Percentiles rank a stretch among this genome's conserved stretches.
Conservation (phyloP, 2,329 filamentous ascomycete genomes). For the Beauveria brongniartii region DNA sequence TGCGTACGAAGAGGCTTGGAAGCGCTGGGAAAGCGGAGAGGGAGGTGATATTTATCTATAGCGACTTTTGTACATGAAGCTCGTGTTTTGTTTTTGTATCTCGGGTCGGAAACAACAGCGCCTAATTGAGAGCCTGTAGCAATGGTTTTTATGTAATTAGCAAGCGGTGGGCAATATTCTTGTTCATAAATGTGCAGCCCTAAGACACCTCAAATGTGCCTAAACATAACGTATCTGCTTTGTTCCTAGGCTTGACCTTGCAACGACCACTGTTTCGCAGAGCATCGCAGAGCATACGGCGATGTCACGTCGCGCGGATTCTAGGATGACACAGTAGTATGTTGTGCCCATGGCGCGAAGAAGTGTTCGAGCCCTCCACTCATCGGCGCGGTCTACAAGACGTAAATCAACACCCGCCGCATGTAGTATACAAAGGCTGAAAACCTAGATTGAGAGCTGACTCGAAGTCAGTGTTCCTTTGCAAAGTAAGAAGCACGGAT, state of each 20-base stretch:
- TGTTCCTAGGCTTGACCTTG: too few relatives aligned
- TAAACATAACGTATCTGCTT: too few relatives aligned
- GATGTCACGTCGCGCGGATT: not conserved
- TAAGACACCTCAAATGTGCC: too few relatives aligned
- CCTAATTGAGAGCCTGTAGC: not conserved
- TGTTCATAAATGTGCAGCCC: too few relatives aligned
- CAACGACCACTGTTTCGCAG: too few relatives aligned
- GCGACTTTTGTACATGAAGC: not conserved
- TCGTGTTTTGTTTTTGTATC: not conserved
- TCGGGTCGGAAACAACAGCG: too few relatives aligned
- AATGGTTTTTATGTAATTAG: not conserved
- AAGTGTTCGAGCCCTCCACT: not conserved
- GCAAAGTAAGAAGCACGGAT: too few relatives aligned
- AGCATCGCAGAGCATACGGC: not conserved
- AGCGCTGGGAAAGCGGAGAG: conserved; percentile 74
- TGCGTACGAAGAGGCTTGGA: conserved; percentile 85
- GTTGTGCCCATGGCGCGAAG: not conserved
- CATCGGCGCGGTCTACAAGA: not conserved
- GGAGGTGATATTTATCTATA: conserved; percentile 87
- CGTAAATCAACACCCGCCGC: not conserved
- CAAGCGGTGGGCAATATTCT: not conserved
- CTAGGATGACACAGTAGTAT: not conserved
- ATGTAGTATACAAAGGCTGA: not conserved
- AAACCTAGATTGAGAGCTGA: not conserved
- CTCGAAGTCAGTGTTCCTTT: too few relatives aligned